These are phyloP conservation scores for Adansonia gregorii DNA, from an alignment of 441 rosid genomes.

Conservation along the genomic window DNA sequence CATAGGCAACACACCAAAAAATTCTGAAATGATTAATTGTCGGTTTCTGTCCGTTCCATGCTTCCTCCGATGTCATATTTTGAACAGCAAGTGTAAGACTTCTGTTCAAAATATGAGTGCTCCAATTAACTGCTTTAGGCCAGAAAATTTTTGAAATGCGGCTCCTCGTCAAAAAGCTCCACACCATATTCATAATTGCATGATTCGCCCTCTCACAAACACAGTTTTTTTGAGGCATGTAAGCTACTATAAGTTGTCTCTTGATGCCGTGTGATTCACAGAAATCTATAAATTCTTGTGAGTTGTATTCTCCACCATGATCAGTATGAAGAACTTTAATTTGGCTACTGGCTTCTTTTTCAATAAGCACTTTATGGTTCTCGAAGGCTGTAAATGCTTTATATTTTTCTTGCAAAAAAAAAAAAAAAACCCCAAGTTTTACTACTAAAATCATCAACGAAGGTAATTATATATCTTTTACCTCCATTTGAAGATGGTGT, in stretches of 20 bases:
- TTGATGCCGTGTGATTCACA: background rate
- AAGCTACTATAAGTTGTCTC: background rate
- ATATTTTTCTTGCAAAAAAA: background rate
- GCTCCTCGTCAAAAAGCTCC: background rate
- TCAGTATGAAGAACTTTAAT: background rate
- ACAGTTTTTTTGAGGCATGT: background rate
- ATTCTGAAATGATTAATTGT: background rate
- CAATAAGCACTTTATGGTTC: background rate
- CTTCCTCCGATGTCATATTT: background rate
- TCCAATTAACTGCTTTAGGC: background rate
- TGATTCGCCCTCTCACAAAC: background rate
- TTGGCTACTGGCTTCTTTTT: background rate
- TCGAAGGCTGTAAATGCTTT: background rate
- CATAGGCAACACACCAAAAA: background rate
- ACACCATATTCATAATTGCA: background rate
- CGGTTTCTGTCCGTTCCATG: background rate
- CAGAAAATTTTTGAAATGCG: background rate
- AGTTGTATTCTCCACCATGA: conserved; percentile 32
- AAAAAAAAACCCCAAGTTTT: background rate
- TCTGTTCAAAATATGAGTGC: background rate
- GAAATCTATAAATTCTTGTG: conserved; percentile 42
- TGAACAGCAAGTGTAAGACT: background rate
- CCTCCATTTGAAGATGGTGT: background rate
- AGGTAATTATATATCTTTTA: background rate
- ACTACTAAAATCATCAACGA: background rate